A percentile compares a stretch with the other conserved stretches of the same genome.
These are phyloP conservation scores for Populus hybrid DNA, from an alignment of 441 rosid species.

Conservation along the genomic window DNA sequence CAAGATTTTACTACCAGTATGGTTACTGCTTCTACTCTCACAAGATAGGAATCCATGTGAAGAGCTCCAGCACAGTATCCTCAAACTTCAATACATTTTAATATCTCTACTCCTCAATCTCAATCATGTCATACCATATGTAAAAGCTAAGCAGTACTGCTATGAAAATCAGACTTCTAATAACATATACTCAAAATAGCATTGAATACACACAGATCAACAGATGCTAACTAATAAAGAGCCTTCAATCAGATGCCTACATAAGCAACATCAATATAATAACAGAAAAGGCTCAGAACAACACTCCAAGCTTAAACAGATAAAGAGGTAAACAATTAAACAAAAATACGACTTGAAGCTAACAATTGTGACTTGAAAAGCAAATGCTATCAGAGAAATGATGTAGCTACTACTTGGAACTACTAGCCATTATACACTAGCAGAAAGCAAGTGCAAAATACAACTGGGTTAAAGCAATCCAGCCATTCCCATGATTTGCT, in stretches of 20 bases:
- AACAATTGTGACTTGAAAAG: constrained; percentile 21
- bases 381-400: constrained; percentile 17
- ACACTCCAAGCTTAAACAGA: constrained; percentile 22
- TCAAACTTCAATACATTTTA: constrained; percentile 24
- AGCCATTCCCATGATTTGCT: constrained; percentile 30
- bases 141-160: constrained; percentile 12
- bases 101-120: constrained; percentile 22
- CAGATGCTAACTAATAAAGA: constrained; percentile 3
- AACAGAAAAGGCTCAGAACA: constrained; percentile 19
- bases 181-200: background rate
- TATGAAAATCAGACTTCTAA: constrained; percentile 12
- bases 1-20: constrained; percentile 18
- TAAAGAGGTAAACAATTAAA: constrained; percentile 10
- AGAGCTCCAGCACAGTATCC: constrained; percentile 17
- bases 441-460: constrained; percentile 33
- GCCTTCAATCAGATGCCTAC: constrained; percentile 3
- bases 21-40: constrained; percentile 15
- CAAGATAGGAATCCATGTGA: constrained; percentile 6
- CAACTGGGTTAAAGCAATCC: constrained; percentile 36
- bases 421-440: constrained; percentile 36
- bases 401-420: constrained; percentile 27
- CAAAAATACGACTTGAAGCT: constrained; percentile 15
- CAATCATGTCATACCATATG: constrained; percentile 17
- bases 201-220: constrained; percentile 13
- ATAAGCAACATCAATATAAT: constrained; percentile 17